Evolutionary conservation across 345 rosid genomes (phyloP).

Genomic region (Isatis tinctoria): DNA sequence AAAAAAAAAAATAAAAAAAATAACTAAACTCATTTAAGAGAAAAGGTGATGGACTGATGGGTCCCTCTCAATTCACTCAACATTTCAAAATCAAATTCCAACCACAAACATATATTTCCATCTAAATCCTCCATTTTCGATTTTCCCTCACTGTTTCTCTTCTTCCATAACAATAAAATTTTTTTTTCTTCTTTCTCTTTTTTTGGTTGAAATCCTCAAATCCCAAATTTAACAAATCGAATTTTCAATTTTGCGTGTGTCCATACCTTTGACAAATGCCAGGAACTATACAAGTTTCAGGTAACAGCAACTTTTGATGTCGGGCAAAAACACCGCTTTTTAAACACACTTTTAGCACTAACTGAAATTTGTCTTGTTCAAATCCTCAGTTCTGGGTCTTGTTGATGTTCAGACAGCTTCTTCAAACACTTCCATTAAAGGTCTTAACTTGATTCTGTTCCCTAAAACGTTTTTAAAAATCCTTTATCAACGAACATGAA

Average conservation of each 20-base stretch:
- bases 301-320: conserved; percentile 37
- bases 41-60: conserved; percentile 7
- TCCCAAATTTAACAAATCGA: not conserved
- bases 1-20: too few species aligned
- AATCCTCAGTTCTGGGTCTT: conserved; percentile 57
- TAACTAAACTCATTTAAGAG: not conserved
- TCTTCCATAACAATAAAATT: conserved; percentile 7
- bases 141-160: conserved; percentile 11
- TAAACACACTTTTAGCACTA: not conserved
- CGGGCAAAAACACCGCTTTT: not conserved
- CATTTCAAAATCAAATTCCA: conserved; percentile 22
- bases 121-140: conserved; percentile 29
- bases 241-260: not conserved
- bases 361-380: not conserved
- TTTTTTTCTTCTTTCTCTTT: too few species aligned
- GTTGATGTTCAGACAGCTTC: conserved; percentile 45
- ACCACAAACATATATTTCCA: conserved; percentile 50
- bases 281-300: conserved; percentile 88
- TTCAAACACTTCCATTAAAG: conserved; percentile 51
- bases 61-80: conserved; percentile 39
- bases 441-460: conserved; percentile 36
- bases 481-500: not conserved
- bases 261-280: conserved; percentile 51
- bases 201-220: not conserved
- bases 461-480: not conserved